Conservation (phyloP, 2,329 filamentous ascomycete genomes). For the Ophiostoma montium region DNA sequence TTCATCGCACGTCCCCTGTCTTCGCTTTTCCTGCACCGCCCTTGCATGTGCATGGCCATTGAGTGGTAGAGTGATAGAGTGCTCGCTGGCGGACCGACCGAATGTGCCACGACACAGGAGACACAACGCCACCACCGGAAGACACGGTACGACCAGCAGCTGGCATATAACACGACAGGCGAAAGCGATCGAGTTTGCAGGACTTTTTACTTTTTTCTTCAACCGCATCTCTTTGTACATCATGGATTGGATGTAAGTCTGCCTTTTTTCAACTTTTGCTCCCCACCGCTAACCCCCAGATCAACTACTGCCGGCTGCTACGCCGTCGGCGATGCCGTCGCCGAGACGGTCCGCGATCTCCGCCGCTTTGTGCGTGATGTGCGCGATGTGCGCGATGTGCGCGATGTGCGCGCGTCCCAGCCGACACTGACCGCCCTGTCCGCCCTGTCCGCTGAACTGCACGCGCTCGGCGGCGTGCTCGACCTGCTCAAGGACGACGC, state of each 20-base stretch:
- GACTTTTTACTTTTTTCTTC: too few species aligned
- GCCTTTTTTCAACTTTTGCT: background rate
- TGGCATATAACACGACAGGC: too few species aligned
- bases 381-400: constrained; percentile 26
- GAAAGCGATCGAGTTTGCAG: too few species aligned
- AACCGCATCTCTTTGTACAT: background rate
- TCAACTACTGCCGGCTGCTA: constrained; percentile 20
- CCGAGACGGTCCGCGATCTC: constrained; percentile 20
- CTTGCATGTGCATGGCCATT: background rate
- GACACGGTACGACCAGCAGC: too few species aligned
- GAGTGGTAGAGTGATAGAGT: too few species aligned
- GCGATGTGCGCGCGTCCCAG: too few species aligned
- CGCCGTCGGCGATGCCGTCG: constrained; percentile 22
- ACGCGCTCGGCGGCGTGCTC: constrained; percentile 26
- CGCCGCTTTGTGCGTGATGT: constrained; percentile 26
- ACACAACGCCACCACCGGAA: background rate
- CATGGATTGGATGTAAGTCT: constrained; percentile 10
- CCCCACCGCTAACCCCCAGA: background rate
- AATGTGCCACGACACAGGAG: background rate
- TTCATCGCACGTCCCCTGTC: too few species aligned
- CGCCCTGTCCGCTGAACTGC: constrained; percentile 25
- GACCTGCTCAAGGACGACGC: constrained; percentile 27
- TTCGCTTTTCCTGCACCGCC: background rate
- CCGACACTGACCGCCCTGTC: constrained; percentile 20
- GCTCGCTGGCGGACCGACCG: background rate